phyloP scores from a whole-genome alignment of 257 asterid species.

The Penstemon newberryi region DNA sequence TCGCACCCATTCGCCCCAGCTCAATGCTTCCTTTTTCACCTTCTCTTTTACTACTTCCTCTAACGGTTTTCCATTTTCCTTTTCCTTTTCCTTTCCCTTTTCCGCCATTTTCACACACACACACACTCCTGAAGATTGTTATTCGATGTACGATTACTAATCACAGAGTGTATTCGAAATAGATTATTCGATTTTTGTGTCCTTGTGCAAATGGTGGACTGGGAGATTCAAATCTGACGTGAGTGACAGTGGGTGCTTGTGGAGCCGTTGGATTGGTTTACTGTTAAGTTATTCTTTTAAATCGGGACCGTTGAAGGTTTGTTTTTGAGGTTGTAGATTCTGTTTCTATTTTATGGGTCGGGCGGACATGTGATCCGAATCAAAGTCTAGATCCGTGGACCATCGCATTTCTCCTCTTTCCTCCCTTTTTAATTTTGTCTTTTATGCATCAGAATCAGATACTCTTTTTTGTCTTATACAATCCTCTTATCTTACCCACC shows the following conservation, averaged over 20 bases:
- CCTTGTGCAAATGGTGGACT: not conserved
- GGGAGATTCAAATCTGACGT: not conserved
- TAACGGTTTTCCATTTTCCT: slow-evolving; percentile 29
- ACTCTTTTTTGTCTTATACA: too few species aligned
- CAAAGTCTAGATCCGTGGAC: too few species aligned
- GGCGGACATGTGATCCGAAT: too few species aligned
- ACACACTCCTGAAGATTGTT: not conserved
- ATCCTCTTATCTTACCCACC: too few species aligned
- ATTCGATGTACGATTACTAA: too few species aligned
- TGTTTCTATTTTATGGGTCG: not conserved
- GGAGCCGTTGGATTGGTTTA: slow-evolving; percentile 26
- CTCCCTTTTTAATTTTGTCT: too few species aligned
- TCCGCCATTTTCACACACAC: slow-evolving; percentile 43
- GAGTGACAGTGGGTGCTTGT: not conserved
- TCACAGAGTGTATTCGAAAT: not conserved
- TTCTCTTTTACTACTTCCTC: slow-evolving; percentile 26
- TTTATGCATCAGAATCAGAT: too few species aligned
- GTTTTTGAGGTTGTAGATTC: slow-evolving; percentile 30
- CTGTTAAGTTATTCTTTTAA: not conserved
- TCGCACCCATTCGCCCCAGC: slow-evolving; percentile 88
- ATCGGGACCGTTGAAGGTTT: slow-evolving; percentile 24
- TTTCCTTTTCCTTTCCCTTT: slow-evolving; percentile 33
- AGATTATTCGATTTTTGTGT: not conserved
- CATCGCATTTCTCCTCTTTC: too few species aligned
- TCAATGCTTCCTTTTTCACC: slow-evolving; percentile 65